These are phyloP conservation scores for Lachnum nothofagi DNA, from an alignment of 2,329 filamentous ascomycete species.

Conservation along the genomic window DNA sequence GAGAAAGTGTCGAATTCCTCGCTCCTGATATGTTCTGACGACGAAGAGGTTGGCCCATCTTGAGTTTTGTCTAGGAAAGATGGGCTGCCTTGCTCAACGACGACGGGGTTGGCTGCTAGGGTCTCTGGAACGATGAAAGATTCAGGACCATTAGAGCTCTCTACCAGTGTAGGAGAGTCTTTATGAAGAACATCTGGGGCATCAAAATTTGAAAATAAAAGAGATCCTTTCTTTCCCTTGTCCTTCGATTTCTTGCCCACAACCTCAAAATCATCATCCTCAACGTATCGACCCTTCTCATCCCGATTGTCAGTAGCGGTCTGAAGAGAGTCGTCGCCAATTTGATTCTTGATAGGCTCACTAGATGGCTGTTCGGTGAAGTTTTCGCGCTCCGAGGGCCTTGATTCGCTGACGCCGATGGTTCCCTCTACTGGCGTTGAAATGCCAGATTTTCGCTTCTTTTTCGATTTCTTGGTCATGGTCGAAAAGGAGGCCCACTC, in stretches of 20 bases:
- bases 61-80: neutral
- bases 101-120: slow-evolving; percentile 8
- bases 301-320: slow-evolving; percentile 1
- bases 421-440: slow-evolving; percentile 13
- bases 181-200: neutral
- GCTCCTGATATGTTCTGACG: neutral
- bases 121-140: neutral
- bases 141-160: neutral
- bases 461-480: slow-evolving; percentile 23
- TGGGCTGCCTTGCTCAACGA: slow-evolving; percentile 3
- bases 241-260: slow-evolving; percentile 24
- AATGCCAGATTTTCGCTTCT: slow-evolving; percentile 18
- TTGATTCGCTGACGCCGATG: neutral
- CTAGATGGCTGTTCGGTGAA: neutral
- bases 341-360: slow-evolving; percentile 1
- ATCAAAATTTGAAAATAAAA: slow-evolving; percentile 9
- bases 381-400: neutral
- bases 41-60: neutral
- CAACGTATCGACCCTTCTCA: slow-evolving; percentile 8
- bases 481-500: slow-evolving; percentile 13
- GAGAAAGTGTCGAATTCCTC: slow-evolving; percentile 5
- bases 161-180: neutral
- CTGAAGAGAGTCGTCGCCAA: neutral
- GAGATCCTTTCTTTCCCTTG: slow-evolving; percentile 18
- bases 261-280: slow-evolving; percentile 11